Percentiles rank a stretch among this genome's conserved stretches.
Evolutionary conservation across 768 basidiomycete species (phyloP).

Genomic region (Tricholoma bakamatsutake): DNA sequence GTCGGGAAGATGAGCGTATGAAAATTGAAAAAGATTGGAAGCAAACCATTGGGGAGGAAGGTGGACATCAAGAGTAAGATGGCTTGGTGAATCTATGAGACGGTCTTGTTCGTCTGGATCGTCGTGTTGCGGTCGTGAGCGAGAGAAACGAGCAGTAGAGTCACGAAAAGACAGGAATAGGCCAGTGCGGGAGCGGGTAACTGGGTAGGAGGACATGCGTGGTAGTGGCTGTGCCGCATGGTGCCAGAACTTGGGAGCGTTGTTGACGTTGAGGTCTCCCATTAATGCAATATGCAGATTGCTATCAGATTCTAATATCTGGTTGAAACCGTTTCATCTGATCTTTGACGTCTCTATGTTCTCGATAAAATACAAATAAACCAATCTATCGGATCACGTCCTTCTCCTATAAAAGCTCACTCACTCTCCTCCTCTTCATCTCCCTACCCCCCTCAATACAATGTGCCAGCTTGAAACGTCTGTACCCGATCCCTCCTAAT

Average conservation of each 20-base stretch:
- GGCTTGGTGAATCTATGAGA: slow-evolving; percentile 49
- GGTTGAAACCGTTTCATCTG: no score
- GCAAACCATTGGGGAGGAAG: slow-evolving; percentile 85
- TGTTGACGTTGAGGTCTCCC: no score
- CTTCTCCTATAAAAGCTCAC: not conserved
- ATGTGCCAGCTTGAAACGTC: slow-evolving; percentile 60
- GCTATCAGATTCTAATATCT: no score
- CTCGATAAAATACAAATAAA: slow-evolving; percentile 1
- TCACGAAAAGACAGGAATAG: slow-evolving; percentile 93
- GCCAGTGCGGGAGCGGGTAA: slow-evolving; percentile 83
- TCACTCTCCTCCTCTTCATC: not conserved
- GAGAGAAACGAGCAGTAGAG: slow-evolving; percentile 43
- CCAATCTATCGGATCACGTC: not conserved
- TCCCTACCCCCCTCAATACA: slow-evolving; percentile 3
- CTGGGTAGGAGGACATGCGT: slow-evolving; percentile 21
- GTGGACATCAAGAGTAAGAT: slow-evolving; percentile 49
- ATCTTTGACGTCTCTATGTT: not conserved
- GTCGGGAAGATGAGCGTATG: slow-evolving; percentile 15
- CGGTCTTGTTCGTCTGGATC: slow-evolving; percentile 60
- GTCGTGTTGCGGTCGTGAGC: slow-evolving; percentile 32
- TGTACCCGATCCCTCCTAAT: slow-evolving; percentile 17
- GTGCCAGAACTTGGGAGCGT: no score
- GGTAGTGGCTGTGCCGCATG: slow-evolving; percentile 1
- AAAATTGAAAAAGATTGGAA: slow-evolving; percentile 13
- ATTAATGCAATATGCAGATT: no score